Conservation (phyloP, 1,139 yeast species). For the Ogataea hybrid region DNA sequence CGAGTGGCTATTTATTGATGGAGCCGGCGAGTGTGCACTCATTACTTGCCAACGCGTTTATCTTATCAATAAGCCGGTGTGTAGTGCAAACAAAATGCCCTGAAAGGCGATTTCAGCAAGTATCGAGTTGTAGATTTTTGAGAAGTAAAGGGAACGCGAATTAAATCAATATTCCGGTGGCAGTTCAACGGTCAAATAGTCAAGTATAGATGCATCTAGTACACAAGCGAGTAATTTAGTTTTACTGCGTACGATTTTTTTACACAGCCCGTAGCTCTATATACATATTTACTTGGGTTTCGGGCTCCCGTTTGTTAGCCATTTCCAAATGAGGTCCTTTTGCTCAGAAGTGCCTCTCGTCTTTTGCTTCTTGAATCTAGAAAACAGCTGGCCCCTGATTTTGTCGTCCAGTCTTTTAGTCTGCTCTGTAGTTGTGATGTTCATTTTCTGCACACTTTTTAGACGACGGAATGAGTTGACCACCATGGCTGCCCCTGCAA, state of each 20-base stretch:
- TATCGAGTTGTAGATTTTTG: too few species aligned
- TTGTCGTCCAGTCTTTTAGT: slow-evolving; percentile 24
- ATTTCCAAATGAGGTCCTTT: slow-evolving; percentile 67
- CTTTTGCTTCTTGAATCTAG: slow-evolving; percentile 3
- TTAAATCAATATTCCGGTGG: neutral
- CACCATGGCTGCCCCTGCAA: slow-evolving; percentile 46
- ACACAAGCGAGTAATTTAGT: neutral
- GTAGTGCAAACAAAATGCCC: neutral
- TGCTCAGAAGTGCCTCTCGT: slow-evolving; percentile 37
- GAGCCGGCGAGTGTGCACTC: slow-evolving; percentile 2
- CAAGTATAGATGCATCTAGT: slow-evolving; percentile 1
- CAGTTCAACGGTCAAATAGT: neutral
- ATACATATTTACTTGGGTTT: slow-evolving; percentile 22
- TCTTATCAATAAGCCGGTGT: slow-evolving; percentile 1
- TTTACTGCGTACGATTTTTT: neutral
- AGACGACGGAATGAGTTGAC: slow-evolving; percentile 43
- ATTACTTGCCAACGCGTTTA: slow-evolving; percentile 4
- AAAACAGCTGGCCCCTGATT: slow-evolving; percentile 14
- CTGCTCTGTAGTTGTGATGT: slow-evolving; percentile 37
- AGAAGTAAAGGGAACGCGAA: too few species aligned
- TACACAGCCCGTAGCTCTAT: slow-evolving; percentile 7
- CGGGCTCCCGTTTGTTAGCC: slow-evolving; percentile 61
- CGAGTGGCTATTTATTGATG: neutral
- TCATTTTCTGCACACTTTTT: slow-evolving; percentile 47
- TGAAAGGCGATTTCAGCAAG: too few species aligned